Conservation (phyloP, 2,329 filamentous ascomycete genomes). For the Leptodontidium sp. region DNA sequence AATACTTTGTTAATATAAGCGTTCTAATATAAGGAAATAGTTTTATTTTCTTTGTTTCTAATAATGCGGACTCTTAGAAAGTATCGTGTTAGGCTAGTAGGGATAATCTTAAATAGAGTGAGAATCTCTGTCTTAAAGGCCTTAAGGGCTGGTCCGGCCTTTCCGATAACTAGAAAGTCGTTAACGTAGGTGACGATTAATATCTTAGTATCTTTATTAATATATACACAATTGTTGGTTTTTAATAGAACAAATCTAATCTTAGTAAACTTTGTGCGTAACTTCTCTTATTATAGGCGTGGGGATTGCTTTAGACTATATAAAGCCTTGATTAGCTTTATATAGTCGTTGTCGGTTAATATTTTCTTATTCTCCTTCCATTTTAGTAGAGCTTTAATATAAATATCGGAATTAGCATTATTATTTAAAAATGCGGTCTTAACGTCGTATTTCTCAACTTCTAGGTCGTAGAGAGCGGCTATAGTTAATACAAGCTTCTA, state of each 20-base stretch:
- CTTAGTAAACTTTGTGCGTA: background rate
- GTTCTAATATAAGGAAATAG: background rate
- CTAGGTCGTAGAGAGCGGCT: background rate
- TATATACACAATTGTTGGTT: slow-evolving; percentile 1
- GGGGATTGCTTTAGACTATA: background rate
- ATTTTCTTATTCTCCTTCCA: background rate
- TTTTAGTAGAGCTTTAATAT: background rate
- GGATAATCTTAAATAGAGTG: background rate
- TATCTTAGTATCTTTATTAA: background rate
- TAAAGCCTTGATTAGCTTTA: background rate
- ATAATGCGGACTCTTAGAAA: background rate
- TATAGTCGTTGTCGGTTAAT: background rate
- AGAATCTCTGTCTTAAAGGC: background rate
- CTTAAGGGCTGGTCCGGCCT: background rate
- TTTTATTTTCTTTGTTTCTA: background rate
- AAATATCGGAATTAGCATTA: background rate
- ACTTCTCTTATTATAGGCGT: background rate
- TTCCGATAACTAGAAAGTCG: background rate
- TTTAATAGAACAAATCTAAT: background rate
- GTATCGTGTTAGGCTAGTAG: background rate
- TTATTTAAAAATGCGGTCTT: background rate
- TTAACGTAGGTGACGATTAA: background rate
- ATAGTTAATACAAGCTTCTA: background rate
- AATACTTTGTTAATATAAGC: background rate
- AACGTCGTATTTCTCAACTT: background rate